Conservation (phyloP, 2,329 filamentous ascomycete species). For the Fusarium sp. region DNA sequence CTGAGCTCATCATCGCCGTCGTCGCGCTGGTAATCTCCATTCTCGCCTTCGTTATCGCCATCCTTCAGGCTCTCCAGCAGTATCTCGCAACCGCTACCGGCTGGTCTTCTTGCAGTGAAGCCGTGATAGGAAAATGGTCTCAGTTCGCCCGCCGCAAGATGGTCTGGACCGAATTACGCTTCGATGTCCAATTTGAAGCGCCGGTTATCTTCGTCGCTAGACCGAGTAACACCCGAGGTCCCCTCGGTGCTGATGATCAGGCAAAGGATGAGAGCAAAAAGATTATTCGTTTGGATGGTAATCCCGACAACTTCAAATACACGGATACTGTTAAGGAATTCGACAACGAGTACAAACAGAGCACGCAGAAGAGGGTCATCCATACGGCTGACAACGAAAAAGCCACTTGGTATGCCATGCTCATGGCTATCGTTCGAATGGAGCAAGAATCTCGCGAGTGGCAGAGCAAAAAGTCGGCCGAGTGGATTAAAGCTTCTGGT, state of each 20-base stretch:
- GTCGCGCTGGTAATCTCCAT: conserved; percentile 59
- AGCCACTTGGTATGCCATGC: conserved; percentile 39
- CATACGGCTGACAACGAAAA: conserved; percentile 44
- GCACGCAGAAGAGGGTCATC: conserved; percentile 36
- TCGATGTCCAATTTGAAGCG: conserved; percentile 58
- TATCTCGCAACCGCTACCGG: conserved; percentile 59
- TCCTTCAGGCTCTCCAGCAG: conserved; percentile 58
- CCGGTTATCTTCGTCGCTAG: conserved; percentile 60
- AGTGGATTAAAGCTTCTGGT: conserved; percentile 30
- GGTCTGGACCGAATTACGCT: conserved; percentile 55
- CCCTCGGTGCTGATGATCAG: conserved; percentile 33
- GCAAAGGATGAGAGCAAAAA: conserved; percentile 31
- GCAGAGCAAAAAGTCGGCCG: conserved; percentile 32
- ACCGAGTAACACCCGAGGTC: conserved; percentile 53
- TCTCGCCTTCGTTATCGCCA: conserved; percentile 56
- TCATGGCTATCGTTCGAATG: conserved; percentile 42
- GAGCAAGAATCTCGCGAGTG: conserved; percentile 43
- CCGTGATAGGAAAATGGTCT: conserved; percentile 58
- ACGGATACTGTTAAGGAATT: conserved; percentile 38
- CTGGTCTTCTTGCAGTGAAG: conserved; percentile 56
- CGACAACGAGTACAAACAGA: conserved; percentile 33
- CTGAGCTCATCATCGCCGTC: conserved; percentile 52
- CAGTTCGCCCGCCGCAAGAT: conserved; percentile 52
- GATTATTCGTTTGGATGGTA: conserved; percentile 37
- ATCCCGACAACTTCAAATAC: conserved; percentile 26